These are phyloP conservation scores for Epicoccum nigrum DNA, from an alignment of 2,329 filamentous ascomycete genomes.

Conservation along the genomic window DNA sequence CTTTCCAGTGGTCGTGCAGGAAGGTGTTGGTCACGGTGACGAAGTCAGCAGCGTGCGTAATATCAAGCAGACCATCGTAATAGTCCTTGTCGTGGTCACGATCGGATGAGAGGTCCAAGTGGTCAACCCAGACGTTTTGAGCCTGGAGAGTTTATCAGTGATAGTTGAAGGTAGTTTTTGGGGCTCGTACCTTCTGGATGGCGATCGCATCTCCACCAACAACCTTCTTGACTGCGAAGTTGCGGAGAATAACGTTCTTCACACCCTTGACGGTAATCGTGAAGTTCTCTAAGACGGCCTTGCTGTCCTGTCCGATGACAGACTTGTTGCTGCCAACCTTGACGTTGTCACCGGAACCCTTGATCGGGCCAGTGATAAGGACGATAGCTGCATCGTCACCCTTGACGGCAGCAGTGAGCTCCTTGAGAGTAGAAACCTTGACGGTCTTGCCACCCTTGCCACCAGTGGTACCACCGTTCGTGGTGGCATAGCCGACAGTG, in stretches of 20 bases:
- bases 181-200: conserved; percentile 45
- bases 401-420: conserved; percentile 54
- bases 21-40: conserved; percentile 62
- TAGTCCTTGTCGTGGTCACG: conserved; percentile 68
- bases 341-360: conserved; percentile 49
- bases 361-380: conserved; percentile 54
- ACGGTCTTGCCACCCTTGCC: conserved; percentile 46
- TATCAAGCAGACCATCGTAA: conserved; percentile 71
- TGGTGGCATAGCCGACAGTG: conserved; percentile 41
- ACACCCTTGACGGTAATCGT: conserved; percentile 56
- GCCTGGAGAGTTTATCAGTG: conserved; percentile 26
- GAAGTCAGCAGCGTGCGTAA: conserved; percentile 68
- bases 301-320: conserved; percentile 57
- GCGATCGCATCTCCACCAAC: conserved; percentile 60
- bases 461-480: conserved; percentile 48
- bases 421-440: conserved; percentile 43
- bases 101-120: conserved; percentile 69
- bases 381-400: conserved; percentile 54
- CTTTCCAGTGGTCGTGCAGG: conserved; percentile 66
- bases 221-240: conserved; percentile 60
- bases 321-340: conserved; percentile 58
- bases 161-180: conserved; percentile 51
- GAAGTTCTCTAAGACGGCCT: conserved; percentile 53
- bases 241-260: conserved; percentile 63
- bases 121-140: conserved; percentile 69